phyloP scores from a whole-genome alignment of 345 rosid species.

The Psidium guajava region DNA sequence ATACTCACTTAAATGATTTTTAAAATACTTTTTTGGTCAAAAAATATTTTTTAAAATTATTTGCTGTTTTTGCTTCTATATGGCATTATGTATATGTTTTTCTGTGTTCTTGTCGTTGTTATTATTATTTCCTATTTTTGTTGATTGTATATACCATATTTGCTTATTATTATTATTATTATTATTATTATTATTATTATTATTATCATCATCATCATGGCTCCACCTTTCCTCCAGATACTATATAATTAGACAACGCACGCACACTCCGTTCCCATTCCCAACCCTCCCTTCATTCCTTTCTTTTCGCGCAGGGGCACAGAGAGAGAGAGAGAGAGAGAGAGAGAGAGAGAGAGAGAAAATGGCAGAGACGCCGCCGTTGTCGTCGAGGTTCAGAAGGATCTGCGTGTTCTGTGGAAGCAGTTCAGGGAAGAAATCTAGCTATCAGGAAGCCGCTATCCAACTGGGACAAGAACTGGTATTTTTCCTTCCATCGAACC shows the following conservation, averaged over 20 bases:
- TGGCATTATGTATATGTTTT: no score
- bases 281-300: slow-evolving; percentile 14
- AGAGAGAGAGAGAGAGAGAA: background rate
- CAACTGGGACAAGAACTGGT: slow-evolving; percentile 79
- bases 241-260: background rate
- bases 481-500: slow-evolving; percentile 1
- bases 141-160: background rate
- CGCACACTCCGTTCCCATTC: slow-evolving; percentile 23
- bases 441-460: slow-evolving; percentile 80
- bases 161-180: background rate
- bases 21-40: no score
- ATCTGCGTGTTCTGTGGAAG: slow-evolving; percentile 90
- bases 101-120: background rate
- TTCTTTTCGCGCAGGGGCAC: background rate
- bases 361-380: slow-evolving; percentile 35
- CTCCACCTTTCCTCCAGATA: background rate
- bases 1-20: background rate
- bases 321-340: background rate
- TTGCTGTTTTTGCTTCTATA: background rate
- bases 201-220: background rate
- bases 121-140: background rate
- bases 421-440: slow-evolving; percentile 65
- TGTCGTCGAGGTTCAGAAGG: slow-evolving; percentile 64
- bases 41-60: background rate
- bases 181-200: no score